phyloP scores from a whole-genome alignment of 495 filamentous ascomycete genomes.

The Aspergillus sclerotiicarbonarius region DNA sequence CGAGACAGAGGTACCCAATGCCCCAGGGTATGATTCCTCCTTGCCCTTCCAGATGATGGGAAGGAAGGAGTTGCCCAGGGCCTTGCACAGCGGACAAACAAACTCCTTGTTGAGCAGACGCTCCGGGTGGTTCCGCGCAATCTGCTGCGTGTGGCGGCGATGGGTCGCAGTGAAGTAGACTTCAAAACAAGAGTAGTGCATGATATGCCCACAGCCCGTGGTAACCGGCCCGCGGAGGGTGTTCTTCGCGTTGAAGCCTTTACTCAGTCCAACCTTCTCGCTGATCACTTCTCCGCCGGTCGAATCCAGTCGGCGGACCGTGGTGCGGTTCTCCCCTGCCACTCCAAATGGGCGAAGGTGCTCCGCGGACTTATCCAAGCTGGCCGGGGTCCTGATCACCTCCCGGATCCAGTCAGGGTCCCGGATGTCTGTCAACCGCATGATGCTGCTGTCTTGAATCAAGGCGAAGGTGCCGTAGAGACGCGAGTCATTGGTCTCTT shows the following conservation, averaged over 20 bases:
- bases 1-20: slow-evolving; percentile 51
- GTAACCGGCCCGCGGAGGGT: slow-evolving; percentile 76
- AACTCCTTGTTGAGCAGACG: slow-evolving; percentile 75
- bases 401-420: slow-evolving; percentile 85
- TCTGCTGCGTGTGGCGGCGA: slow-evolving; percentile 82
- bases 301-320: slow-evolving; percentile 70
- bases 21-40: slow-evolving; percentile 73
- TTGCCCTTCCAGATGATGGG: slow-evolving; percentile 95
- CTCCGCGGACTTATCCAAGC: slow-evolving; percentile 80
- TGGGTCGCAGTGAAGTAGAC: slow-evolving; percentile 78
- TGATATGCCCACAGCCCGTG: slow-evolving; percentile 93
- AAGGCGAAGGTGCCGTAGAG: slow-evolving; percentile 91
- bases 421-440: slow-evolving; percentile 78
- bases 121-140: slow-evolving; percentile 90
- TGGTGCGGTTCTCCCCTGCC: slow-evolving; percentile 76
- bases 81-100: slow-evolving; percentile 97
- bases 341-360: slow-evolving; percentile 84
- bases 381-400: slow-evolving; percentile 70
- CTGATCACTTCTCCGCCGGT: slow-evolving; percentile 65
- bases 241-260: slow-evolving; percentile 73
- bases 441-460: slow-evolving; percentile 80
- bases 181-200: slow-evolving; percentile 97
- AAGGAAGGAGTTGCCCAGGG: slow-evolving; percentile 90
- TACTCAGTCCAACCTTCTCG: slow-evolving; percentile 80
- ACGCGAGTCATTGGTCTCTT: slow-evolving; percentile 85